Evolutionary conservation across 2,329 filamentous ascomycete genomes (phyloP).

Genomic region (Apiospora hydei): DNA sequence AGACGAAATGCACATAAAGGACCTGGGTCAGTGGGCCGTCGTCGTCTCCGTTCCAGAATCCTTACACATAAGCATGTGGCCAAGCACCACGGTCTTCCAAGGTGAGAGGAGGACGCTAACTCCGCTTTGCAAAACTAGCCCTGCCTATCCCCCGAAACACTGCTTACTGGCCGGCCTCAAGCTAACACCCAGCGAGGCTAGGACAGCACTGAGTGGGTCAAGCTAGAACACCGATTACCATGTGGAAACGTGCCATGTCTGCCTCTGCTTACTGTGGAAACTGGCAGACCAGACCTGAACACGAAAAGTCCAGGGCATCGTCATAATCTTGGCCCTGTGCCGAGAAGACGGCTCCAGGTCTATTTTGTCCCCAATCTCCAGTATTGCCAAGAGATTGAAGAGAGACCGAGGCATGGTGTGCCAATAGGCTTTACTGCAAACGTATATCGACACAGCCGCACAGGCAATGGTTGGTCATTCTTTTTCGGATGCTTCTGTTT

Average conservation of each 20-base stretch:
- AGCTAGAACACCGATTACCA: not conserved
- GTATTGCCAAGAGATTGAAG: not conserved
- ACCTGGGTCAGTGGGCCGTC: no score
- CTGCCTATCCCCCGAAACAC: not conserved
- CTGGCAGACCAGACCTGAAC: not conserved
- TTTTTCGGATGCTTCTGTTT: no score
- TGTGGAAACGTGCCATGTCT: not conserved
- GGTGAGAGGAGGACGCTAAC: not conserved
- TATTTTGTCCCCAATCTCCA: not conserved
- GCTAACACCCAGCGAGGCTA: not conserved
- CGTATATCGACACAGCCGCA: not conserved
- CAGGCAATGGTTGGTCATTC: not conserved
- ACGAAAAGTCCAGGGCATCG: not conserved
- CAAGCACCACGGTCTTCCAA: conserved; percentile 9
- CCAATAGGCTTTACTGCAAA: not conserved
- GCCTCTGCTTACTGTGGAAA: not conserved
- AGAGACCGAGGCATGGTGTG: not conserved
- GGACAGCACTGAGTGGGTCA: not conserved
- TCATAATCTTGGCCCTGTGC: not conserved
- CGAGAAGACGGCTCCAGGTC: not conserved
- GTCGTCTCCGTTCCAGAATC: no score
- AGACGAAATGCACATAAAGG: not conserved
- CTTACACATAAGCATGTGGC: not conserved
- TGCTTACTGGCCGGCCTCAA: not conserved
- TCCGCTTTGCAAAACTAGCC: not conserved